Evolutionary conservation across 495 filamentous ascomycete species (phyloP).

Genomic region (Hyphodiscus hymeniophilus): DNA sequence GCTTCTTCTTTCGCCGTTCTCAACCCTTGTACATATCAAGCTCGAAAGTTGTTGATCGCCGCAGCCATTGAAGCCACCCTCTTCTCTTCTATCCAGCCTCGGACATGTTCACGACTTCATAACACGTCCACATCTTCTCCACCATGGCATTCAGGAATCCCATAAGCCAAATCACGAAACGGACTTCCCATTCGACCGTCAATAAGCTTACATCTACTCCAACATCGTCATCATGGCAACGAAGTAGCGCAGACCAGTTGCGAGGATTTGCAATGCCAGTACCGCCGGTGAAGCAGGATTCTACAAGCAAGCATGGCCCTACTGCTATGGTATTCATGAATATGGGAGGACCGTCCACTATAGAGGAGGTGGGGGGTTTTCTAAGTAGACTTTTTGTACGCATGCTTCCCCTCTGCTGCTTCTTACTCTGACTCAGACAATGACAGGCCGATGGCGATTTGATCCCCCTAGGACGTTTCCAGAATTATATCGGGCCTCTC

Average conservation of each 20-base stretch:
- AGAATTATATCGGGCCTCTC: constrained; percentile 81
- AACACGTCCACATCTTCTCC: too few relatives aligned
- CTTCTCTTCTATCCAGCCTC: too few relatives aligned
- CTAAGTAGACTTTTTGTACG: constrained; percentile 80
- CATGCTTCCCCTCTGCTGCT: constrained; percentile 21
- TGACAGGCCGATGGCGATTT: constrained; percentile 71
- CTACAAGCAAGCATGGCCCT: constrained; percentile 30
- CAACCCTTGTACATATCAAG: constrained; percentile 4
- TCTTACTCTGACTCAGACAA: constrained; percentile 23
- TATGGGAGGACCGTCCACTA: constrained; percentile 94
- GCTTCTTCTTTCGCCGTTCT: too few relatives aligned
- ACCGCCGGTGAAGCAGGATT: constrained; percentile 68
- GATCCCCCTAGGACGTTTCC: constrained; percentile 90
- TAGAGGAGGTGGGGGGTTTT: constrained; percentile 81
- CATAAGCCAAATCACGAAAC: constrained; percentile 34
- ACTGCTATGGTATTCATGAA: constrained; percentile 99
- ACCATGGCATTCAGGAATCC: constrained; percentile 38
- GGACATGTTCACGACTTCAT: too few relatives aligned
- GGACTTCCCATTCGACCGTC: constrained; percentile 27
- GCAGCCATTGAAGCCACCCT: not conserved
- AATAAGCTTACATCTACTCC: constrained; percentile 20
- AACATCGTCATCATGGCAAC: constrained; percentile 19
- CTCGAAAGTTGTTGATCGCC: not conserved
- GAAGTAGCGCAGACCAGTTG: constrained; percentile 26
- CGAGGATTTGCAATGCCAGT: constrained; percentile 56